Base-by-base conservation (phyloP, 1,139 yeast genomes). In the Scheffersomyces segobiensis region DNA sequence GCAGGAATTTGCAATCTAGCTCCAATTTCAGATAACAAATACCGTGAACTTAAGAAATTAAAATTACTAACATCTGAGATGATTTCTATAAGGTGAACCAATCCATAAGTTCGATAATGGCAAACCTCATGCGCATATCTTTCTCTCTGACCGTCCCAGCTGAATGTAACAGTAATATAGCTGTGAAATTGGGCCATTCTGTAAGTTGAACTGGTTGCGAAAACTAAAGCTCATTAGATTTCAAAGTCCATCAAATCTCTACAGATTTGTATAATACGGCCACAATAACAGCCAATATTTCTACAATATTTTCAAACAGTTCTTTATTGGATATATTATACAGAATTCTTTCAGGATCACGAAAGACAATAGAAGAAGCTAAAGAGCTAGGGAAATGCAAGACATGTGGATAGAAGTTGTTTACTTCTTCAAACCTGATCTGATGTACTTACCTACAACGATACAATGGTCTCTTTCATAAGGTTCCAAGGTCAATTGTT, bases 391-490 rank as follows among this genome's bases (percentile, higher is more conserved):
- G 50, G 20, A 19, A 19, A 48, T 20, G 24, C 18, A 20, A 48
- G n/a, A 24, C 50, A 8, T 1, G 50, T 32, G 42, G 12, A 14
- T 10, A 24, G 42, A 32, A 20, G n/a, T 5, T 19, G 50, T 63
- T 71, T 76, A 80, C 71, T 80, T 80, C 73, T 85, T 85, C 71
- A 85, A 79, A 55, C 96, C 96, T 72, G 96, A 87, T 88, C 99
- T 91, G 85, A 89, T 83, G 85, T 95, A 95, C 80, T 89, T 87
- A 76, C 98, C 99, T 73, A 95, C 93, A 69, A 95, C 98, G 73
- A 95, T 90, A 89, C 98, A 93, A 84, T 95, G 99, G 77, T 95
- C 99, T 86, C 99, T 92, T 87, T 95, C 98, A 81, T 93, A 93
- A 79, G 98, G 98, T 85, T 95, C 99, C 79, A 95, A 86, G 58